Base-by-base conservation (phyloP, 805 yeast species). In the Candida qinlingensis region DNA sequence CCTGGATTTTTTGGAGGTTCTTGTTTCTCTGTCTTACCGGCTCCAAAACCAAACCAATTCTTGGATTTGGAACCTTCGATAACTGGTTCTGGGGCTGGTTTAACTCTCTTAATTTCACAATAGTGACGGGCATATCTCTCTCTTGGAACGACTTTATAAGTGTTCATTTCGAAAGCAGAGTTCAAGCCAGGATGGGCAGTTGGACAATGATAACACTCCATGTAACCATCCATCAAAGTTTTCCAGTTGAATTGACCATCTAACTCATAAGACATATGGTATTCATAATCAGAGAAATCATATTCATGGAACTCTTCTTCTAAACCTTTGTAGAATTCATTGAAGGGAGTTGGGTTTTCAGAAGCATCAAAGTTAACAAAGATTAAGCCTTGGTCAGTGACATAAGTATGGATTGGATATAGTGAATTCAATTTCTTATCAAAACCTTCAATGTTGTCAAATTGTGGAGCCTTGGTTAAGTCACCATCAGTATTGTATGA, bases 211-310 rank as follows among this genome's bases (percentile, higher is more conserved):
- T 80, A 80, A 56, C 85, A 80, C 64, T 80, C 85, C 66, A 80
- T 83, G 64, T 80, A 80, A 7, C 85, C 84, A 56, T 80, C 85
- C 83, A 80, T 79, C 51, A 80, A 69, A 5, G 85, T 80, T 57
- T 80, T 80, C 85, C 85, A 80, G 66, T 80, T 80, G 68, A 80
- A 80, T 57, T 76, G 67, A 44, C 85, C 85, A 54, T 79, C 83
- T 41, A 80, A 69, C 60, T 80, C 84, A 55, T 79, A 80, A 12
- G 81, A 75, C 83, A 79, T 78, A 64, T 80, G 79, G 65, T 79
- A 80, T 54, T 80, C 83, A 56, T 80, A 80, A 61, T 80, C 84
- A 31, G 70, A 64, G 57, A 80, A 80, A 59, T 80, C 85, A 58
- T 70, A 80, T 62, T 79, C 85, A 46, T 70, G 68, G 74, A 78